Evolutionary conservation across 2,329 filamentous ascomycete species (phyloP).

Genomic region (Epichloe bromicola): DNA sequence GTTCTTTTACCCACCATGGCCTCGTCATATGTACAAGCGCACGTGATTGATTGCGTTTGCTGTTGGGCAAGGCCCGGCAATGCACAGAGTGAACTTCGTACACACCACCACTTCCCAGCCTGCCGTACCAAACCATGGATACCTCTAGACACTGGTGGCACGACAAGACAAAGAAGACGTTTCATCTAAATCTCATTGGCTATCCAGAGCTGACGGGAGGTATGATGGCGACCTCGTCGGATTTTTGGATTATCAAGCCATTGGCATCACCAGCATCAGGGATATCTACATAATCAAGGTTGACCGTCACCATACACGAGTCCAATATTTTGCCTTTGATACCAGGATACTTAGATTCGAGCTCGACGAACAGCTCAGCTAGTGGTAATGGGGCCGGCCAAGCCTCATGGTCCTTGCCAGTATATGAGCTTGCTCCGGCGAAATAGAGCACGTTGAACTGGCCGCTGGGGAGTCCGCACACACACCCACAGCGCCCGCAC

Average conservation of each 20-base stretch:
- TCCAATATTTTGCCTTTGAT: constrained; percentile 55
- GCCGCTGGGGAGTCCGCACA: constrained; percentile 32
- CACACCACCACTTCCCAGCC: too few species aligned
- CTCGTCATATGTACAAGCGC: too few species aligned
- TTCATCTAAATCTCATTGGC: constrained; percentile 10
- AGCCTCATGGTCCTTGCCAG: constrained; percentile 51
- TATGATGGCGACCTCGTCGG: constrained; percentile 78
- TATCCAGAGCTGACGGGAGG: constrained; percentile 79
- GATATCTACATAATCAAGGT: constrained; percentile 68
- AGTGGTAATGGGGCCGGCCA: constrained; percentile 54
- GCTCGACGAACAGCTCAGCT: constrained; percentile 46
- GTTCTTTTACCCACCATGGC: too few species aligned
- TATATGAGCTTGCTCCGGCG: constrained; percentile 59
- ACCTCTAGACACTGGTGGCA: too few species aligned
- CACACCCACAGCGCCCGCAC: too few species aligned
- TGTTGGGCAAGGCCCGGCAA: too few species aligned
- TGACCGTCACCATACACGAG: constrained; percentile 66
- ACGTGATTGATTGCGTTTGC: too few species aligned
- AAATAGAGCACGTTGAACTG: constrained; percentile 77
- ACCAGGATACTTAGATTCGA: constrained; percentile 59
- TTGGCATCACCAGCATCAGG: constrained; percentile 28
- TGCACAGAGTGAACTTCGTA: too few species aligned
- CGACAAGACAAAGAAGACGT: not conserved
- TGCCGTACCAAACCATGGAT: too few species aligned
- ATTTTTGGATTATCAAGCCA: constrained; percentile 46